phyloP scores from a whole-genome alignment of 2,329 filamentous ascomycete species.

The Fonsecaea nubica region DNA sequence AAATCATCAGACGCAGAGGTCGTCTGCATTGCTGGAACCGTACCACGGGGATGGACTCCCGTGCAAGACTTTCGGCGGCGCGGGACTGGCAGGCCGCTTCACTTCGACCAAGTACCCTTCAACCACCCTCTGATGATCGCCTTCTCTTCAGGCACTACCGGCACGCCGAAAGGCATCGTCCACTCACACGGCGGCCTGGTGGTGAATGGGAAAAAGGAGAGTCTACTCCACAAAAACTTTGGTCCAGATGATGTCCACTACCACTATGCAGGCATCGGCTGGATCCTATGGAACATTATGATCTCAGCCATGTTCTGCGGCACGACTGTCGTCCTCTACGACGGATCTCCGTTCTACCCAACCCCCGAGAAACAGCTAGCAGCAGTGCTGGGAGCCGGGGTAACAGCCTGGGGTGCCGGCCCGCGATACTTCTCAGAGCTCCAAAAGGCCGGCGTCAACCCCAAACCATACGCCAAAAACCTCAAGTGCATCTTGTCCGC shows the following conservation, averaged over 20 bases:
- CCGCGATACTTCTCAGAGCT: constrained; percentile 78
- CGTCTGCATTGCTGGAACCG: constrained; percentile 55
- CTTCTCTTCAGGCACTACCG: constrained; percentile 51
- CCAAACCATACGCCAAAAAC: constrained; percentile 55
- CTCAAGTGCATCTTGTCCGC: constrained; percentile 21
- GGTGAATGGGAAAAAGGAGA: constrained; percentile 63
- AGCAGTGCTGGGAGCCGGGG: constrained; percentile 68
- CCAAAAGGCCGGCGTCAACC: constrained; percentile 66
- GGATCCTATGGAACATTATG: constrained; percentile 55
- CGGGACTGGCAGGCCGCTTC: background rate
- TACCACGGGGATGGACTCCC: constrained; percentile 55
- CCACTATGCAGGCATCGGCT: constrained; percentile 55
- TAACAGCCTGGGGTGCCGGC: constrained; percentile 66
- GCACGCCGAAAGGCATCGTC: constrained; percentile 77
- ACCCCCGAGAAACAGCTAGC: constrained; percentile 56
- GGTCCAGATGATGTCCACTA: constrained; percentile 49
- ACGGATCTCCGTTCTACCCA: constrained; percentile 79
- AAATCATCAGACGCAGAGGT: background rate
- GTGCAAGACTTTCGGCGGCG: constrained; percentile 44
- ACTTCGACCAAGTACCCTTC: constrained; percentile 69
- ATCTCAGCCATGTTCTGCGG: constrained; percentile 66
- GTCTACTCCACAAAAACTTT: constrained; percentile 57
- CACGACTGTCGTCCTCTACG: constrained; percentile 71
- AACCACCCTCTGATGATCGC: constrained; percentile 70
- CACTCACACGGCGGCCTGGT: constrained; percentile 61